Base-by-base conservation (phyloP, 1,139 yeast genomes). In the Debaryomyces nepalensis region DNA sequence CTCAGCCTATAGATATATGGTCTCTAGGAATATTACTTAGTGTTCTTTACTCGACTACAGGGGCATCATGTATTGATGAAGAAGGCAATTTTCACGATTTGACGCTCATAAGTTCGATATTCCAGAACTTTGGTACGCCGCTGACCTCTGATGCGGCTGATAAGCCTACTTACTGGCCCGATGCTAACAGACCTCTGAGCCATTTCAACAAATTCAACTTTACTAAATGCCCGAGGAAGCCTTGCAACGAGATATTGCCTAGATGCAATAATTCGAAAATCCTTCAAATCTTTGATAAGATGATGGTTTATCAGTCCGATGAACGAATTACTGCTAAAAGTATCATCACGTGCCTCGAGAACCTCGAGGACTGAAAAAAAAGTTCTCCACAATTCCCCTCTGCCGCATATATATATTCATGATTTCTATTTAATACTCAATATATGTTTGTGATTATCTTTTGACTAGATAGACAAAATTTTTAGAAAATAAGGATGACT, bases 1-100 rank as follows among this genome's bases (percentile, higher is more conserved):
- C 77, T 2, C 61, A 59, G 31, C 82, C 77, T 33, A 70, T 91
- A 4, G 99, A 93, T 57, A 71, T 89, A 21, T 93, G 98, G 98
- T 70, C 88, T 0, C 58, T 84, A 14, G 95, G 93, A 2, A 76
- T 93, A 6, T 52, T 88, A 1, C 57, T 85, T 45, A 79, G 87
- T n/a, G 69, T 79, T 40, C 58, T 90, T 39, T 79, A 77, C 49
- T 79, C 86, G 31, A 43, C 47, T 0, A 62, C 75, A 40, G 74
- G 80, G 11, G 52, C 60, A 5, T 70, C 80, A 1, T 63, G 77
- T 1, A 66, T 79, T 33, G 54, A 39, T 52, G 66, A 62, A 37
- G 67, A 63, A 6, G 69, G 62, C 5, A 80, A 83, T 48, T 30
- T 26, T 24, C 37, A 37, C 29, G 98, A 91, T 54, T 72, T 91